Base-by-base conservation (phyloP, 2,329 filamentous ascomycete genomes). In the Ilyonectria sp. region DNA sequence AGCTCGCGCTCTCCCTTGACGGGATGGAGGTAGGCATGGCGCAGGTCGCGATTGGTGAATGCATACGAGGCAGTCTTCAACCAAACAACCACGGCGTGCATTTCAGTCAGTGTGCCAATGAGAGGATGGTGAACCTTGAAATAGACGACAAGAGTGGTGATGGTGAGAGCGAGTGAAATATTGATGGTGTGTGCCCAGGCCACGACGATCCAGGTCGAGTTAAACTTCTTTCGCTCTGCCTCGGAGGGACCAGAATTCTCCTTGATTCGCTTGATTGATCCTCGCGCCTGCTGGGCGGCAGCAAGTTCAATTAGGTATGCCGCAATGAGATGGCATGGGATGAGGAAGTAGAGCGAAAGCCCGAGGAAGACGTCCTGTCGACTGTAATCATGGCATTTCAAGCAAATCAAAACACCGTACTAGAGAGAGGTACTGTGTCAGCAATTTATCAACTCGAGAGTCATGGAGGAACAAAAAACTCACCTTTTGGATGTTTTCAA, bases 401-500 rank as follows among this genome's bases (percentile, higher is more conserved):
- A 85, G 78, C 95, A 98, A 72, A 99, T 97, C 65, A 98, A 86
- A 65, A 98, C 94, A 60, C 96, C 96, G 79, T 99, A 99, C 93
- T 95, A 78, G 50, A n/a, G 35, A 15, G 17, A 21, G 5, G 3
- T n/a, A 21, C 6, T 26, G 6, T 58, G 55, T 76, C 52, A 74
- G 68, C 49, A 23, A 17, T 19, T 6, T 21, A 17, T 60, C 37
- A 35, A 26, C 57, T 46, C 23, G 10, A 17, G 19, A 26, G 19
- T 43, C 29, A 59, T 50, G 10, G 13, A 13, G 29, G 43, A 33
- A 60, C 26, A 26, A 8, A 19, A 23, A 60, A 71, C 71, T 68
- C 78, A 94, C 93, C 87, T 98, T 98, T 85, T 95, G 93, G 74
- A 95, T 94, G 79, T 99, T 99, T 82, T 98, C 96, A 77, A 99